Percentiles rank a stretch among this genome's conserved stretches.
Conservation (phyloP, 2,329 filamentous ascomycete species). For the Clarireedia monteithiana region DNA sequence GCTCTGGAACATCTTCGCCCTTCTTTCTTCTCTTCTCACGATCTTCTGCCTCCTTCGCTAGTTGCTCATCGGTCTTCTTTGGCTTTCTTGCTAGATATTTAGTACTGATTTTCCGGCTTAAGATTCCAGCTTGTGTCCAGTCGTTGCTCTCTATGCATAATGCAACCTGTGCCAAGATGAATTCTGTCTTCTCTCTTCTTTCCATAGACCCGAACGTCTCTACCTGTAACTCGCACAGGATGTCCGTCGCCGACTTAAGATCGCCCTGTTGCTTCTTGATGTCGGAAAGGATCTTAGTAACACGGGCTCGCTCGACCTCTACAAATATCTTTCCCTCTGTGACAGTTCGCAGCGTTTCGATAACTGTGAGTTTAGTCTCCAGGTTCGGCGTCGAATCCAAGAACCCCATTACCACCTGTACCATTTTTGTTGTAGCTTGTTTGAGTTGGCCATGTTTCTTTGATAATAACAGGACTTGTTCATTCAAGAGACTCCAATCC, state of each 20-base stretch:
- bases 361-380: slow-evolving; percentile 85
- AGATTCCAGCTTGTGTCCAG: slow-evolving; percentile 90
- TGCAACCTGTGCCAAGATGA: slow-evolving; percentile 89
- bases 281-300: slow-evolving; percentile 90
- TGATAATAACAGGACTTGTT: slow-evolving; percentile 89
- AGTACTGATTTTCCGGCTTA: slow-evolving; percentile 95
- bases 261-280: slow-evolving; percentile 97
- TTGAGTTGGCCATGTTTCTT: slow-evolving; percentile 99
- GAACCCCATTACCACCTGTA: slow-evolving; percentile 91
- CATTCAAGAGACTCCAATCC: slow-evolving; percentile 92
- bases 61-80: slow-evolving; percentile 81
- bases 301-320: slow-evolving; percentile 91
- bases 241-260: slow-evolving; percentile 80
- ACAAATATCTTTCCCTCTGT: slow-evolving; percentile 99
- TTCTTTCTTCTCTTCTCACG: slow-evolving; percentile 77
- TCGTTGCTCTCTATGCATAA: slow-evolving; percentile 93
- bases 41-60: slow-evolving; percentile 86
- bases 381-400: slow-evolving; percentile 76
- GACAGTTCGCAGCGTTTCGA: slow-evolving; percentile 90
- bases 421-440: slow-evolving; percentile 98
- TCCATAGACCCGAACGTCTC: slow-evolving; percentile 99
- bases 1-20: slow-evolving; percentile 70
- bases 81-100: slow-evolving; percentile 83
- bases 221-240: slow-evolving; percentile 93
- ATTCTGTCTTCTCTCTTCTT: slow-evolving; percentile 94